A percentile compares a stretch with the other conserved stretches of the same genome.
Conservation (phyloP, 176 grass and related monocot genomes). For the Avena atlantica region DNA sequence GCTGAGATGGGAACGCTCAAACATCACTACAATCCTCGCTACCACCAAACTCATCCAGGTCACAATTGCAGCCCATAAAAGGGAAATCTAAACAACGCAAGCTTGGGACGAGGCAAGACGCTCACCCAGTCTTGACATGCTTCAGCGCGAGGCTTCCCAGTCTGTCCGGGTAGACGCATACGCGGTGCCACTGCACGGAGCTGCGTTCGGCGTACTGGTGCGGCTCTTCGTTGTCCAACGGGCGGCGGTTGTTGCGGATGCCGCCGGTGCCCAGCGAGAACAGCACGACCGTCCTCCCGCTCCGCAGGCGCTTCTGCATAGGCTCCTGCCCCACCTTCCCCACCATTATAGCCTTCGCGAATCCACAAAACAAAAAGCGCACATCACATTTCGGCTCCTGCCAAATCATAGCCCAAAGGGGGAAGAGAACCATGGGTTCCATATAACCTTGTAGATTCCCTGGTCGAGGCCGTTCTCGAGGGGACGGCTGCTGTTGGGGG, state of each 20-base stretch:
- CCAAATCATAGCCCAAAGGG: constrained; percentile 5
- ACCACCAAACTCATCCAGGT: background rate
- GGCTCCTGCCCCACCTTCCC: constrained; percentile 90
- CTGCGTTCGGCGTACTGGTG: constrained; percentile 76
- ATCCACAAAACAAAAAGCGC: background rate
- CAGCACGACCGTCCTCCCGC: constrained; percentile 61
- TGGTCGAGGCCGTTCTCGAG: constrained; percentile 90
- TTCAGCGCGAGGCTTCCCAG: constrained; percentile 65
- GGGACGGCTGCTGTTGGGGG: constrained; percentile 52
- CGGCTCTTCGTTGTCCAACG: constrained; percentile 72
- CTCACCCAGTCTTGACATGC: constrained; percentile 80
- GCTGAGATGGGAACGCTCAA: background rate
- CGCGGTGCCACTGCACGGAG: constrained; percentile 97
- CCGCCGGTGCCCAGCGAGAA: constrained; percentile 91
- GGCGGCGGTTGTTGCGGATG: constrained; percentile 94
- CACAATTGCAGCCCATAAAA: background rate
- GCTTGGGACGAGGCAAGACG: background rate
- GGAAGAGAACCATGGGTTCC: background rate
- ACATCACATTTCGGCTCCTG: background rate
- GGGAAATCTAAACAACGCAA: background rate
- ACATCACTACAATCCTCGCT: background rate
- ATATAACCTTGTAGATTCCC: constrained; percentile 76
- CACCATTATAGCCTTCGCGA: constrained; percentile 71
- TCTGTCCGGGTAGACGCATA: constrained; percentile 66
- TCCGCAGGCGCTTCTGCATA: constrained; percentile 68